phyloP scores from a whole-genome alignment of 345 rosid species.

The Linum tenue region DNA sequence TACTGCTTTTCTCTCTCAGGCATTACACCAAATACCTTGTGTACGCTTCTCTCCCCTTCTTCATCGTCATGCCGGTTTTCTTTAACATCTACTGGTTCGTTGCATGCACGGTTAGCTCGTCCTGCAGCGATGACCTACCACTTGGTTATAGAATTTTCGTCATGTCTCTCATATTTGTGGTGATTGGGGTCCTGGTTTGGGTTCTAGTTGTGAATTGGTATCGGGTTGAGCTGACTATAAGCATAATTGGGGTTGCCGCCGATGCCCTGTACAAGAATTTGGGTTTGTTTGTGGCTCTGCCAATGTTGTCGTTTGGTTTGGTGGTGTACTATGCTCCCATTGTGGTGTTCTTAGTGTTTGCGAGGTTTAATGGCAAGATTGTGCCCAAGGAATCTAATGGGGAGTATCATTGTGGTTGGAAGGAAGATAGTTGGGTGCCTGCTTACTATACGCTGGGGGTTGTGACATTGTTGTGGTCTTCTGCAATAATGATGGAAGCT shows the following conservation, averaged over 20 bases:
- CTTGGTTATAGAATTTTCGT: constrained; percentile 59
- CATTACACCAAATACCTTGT: constrained; percentile 81
- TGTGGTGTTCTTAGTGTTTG: constrained; percentile 71
- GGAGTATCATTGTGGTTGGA: constrained; percentile 63
- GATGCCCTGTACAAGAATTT: constrained; percentile 69
- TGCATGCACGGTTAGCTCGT: constrained; percentile 62
- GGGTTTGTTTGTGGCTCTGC: constrained; percentile 55
- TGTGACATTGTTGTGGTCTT: constrained; percentile 87
- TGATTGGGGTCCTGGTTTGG: constrained; percentile 70
- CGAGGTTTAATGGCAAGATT: constrained; percentile 65
- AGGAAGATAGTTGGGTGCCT: constrained; percentile 90
- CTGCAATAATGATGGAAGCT: constrained; percentile 64
- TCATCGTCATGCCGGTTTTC: constrained; percentile 54
- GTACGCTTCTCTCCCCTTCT: constrained; percentile 66
- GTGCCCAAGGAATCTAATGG: constrained; percentile 44
- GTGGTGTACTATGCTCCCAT: constrained; percentile 58
- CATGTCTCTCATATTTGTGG: constrained; percentile 52
- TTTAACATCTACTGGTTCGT: constrained; percentile 86
- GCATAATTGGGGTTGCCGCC: constrained; percentile 65
- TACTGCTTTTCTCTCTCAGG: constrained; percentile 58
- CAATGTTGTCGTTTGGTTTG: constrained; percentile 50
- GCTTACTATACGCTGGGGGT: constrained; percentile 70
- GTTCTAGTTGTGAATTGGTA: constrained; percentile 74
- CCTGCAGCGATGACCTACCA: constrained; percentile 61
- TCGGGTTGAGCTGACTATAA: constrained; percentile 64